These are phyloP conservation scores for Ceratocystis harringtonii DNA, from an alignment of 2,329 filamentous ascomycete genomes.

Conservation along the genomic window DNA sequence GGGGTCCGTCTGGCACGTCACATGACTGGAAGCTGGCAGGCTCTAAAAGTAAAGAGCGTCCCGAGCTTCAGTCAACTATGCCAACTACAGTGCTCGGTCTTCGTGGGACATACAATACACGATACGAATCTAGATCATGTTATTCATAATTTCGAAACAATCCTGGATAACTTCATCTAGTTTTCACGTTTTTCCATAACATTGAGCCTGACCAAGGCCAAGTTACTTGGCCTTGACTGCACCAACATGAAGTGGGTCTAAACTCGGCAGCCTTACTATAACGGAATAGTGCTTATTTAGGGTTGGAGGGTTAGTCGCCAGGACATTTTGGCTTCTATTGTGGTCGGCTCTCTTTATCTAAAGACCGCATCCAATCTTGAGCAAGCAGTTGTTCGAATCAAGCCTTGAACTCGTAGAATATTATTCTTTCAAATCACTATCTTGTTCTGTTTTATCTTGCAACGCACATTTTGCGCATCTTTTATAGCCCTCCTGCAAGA, in stretches of 20 bases:
- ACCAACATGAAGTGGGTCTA: not conserved
- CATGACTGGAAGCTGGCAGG: no score
- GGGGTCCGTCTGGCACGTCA: no score
- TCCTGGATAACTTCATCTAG: no score
- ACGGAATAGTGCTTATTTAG: not conserved
- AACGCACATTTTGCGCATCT: not conserved
- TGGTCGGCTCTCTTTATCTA: not conserved
- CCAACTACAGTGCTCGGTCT: no score
- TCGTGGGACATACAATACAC: no score
- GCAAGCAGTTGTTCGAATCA: not conserved
- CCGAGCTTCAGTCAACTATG: no score
- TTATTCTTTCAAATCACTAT: not conserved
- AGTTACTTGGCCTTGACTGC: not conserved
- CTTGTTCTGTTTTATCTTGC: not conserved
- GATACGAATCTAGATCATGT: no score
- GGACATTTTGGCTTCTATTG: conserved; percentile 2
- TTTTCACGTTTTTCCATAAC: no score
- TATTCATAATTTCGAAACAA: no score
- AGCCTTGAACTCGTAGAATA: not conserved
- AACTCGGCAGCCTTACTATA: not conserved
- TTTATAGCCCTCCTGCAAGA: not conserved
- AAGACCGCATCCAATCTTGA: not conserved
- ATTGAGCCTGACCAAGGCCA: not conserved
- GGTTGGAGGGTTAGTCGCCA: not conserved
- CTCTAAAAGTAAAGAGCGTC: no score